Evolutionary conservation across 345 rosid species (phyloP).

Genomic region (Erucastrum elatum): DNA sequence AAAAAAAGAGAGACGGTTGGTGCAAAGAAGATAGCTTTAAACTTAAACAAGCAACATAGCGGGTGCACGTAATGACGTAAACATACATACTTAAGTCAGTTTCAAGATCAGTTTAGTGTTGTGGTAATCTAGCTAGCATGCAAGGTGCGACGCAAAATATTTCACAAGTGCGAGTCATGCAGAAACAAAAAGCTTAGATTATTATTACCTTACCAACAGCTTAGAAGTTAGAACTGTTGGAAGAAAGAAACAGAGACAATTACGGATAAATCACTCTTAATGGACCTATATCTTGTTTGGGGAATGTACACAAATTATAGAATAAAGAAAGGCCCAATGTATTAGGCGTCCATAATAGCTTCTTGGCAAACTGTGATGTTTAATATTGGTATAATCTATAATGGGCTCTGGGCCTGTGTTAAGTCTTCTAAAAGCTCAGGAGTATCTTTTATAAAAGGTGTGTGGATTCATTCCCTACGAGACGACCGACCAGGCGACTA

Average conservation of each 20-base stretch:
- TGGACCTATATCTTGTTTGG: neutral
- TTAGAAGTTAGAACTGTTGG: too few species aligned
- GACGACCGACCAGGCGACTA: neutral
- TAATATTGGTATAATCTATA: neutral
- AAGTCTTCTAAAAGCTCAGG: neutral
- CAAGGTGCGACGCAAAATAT: neutral
- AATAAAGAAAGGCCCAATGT: constrained; percentile 3
- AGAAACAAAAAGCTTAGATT: neutral
- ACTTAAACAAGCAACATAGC: neutral
- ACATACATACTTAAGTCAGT: neutral
- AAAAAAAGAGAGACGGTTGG: neutral
- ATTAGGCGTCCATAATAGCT: neutral
- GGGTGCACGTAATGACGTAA: neutral
- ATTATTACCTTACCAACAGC: too few species aligned
- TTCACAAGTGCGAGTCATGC: neutral
- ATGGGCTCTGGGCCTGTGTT: neutral
- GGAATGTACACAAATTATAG: neutral
- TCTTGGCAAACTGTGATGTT: neutral
- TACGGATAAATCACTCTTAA: neutral
- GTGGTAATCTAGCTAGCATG: neutral
- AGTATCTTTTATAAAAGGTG: neutral
- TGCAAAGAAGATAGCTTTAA: constrained; percentile 8
- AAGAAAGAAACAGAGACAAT: too few species aligned
- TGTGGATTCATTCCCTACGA: neutral
- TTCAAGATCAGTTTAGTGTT: neutral